A percentile compares a stretch with the other conserved stretches of the same genome.
These are phyloP conservation scores for Ephemerocybe angulata DNA, from an alignment of 768 basidiomycete genomes.

Conservation along the genomic window DNA sequence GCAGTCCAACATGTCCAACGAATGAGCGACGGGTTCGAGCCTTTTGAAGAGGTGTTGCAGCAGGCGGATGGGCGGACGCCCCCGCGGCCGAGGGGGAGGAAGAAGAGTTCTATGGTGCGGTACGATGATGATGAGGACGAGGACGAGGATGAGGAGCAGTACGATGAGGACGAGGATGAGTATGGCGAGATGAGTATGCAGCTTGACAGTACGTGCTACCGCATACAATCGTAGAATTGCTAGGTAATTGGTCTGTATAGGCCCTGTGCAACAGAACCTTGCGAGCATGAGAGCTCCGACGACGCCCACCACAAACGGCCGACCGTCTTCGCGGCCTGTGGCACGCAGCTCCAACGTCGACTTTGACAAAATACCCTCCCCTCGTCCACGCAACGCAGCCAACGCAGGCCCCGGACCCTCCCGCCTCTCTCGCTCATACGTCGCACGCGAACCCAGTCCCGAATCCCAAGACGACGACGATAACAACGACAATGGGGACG, in stretches of 20 bases:
- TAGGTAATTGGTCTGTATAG: constrained; percentile 18
- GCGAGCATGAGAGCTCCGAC: constrained; percentile 37
- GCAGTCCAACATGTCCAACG: constrained; percentile 64
- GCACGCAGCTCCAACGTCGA: constrained; percentile 51
- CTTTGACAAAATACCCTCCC: constrained; percentile 63
- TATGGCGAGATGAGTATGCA: constrained; percentile 80
- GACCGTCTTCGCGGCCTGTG: constrained; percentile 43
- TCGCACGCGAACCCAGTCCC: constrained; percentile 27
- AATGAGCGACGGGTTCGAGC: constrained; percentile 79
- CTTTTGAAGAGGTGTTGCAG: constrained; percentile 68
- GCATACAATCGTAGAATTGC: background rate
- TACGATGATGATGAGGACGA: no score
- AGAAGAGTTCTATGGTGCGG: constrained; percentile 42
- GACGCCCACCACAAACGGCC: constrained; percentile 37
- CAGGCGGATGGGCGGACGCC: constrained; percentile 66
- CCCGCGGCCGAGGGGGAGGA: constrained; percentile 49
- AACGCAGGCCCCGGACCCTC: no score
- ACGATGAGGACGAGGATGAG: constrained; percentile 38
- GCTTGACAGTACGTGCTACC: constrained; percentile 54
- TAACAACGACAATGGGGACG: constrained; percentile 23
- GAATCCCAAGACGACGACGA: constrained; percentile 31
- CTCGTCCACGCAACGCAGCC: constrained; percentile 35
- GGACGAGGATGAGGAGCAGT: background rate
- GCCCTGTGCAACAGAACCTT: constrained; percentile 40
- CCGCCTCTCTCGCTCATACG: constrained; percentile 35